A percentile compares a stretch with the other conserved stretches of the same genome.
These are phyloP conservation scores for Aspergillaceae sp. DNA, from an alignment of 2,329 filamentous ascomycete species.

Conservation along the genomic window DNA sequence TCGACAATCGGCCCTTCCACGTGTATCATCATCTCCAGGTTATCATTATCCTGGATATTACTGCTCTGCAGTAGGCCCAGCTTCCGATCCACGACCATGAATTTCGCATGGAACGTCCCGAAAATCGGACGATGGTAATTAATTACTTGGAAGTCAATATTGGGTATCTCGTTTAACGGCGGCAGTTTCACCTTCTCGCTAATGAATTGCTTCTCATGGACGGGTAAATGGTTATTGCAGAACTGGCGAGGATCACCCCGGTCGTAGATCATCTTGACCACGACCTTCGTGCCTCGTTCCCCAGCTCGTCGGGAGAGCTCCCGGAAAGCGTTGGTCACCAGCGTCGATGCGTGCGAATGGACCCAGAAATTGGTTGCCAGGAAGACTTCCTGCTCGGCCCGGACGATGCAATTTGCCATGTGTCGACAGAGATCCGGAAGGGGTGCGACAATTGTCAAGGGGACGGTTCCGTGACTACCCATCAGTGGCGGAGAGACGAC, in stretches of 20 bases:
- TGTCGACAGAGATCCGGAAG: conserved; percentile 65
- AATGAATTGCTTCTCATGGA: conserved; percentile 51
- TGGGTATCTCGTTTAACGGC: conserved; percentile 55
- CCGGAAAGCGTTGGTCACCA: conserved; percentile 59
- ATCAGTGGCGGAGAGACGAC: conserved; percentile 51
- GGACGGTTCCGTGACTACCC: conserved; percentile 55
- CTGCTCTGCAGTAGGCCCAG: conserved; percentile 67
- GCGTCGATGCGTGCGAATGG: conserved; percentile 56
- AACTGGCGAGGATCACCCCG: conserved; percentile 56
- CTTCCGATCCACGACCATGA: conserved; percentile 65
- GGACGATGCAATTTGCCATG: conserved; percentile 66
- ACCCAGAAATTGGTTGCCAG: conserved; percentile 72
- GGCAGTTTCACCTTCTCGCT: conserved; percentile 54
- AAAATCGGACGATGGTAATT: conserved; percentile 63
- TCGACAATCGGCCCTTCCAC: conserved; percentile 70
- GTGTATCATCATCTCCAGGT: conserved; percentile 72
- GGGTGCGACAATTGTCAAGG: conserved; percentile 60
- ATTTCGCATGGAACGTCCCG: conserved; percentile 71
- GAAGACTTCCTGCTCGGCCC: conserved; percentile 63
- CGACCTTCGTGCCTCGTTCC: conserved; percentile 46
- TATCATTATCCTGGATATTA: conserved; percentile 69
- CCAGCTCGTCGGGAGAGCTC: conserved; percentile 61
- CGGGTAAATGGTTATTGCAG: conserved; percentile 55
- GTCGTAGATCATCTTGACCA: conserved; percentile 70
- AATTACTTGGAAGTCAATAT: conserved; percentile 63